These are phyloP conservation scores for Telfairia occidentalis DNA, from an alignment of 331 rosid genomes.

Conservation along the genomic window DNA sequence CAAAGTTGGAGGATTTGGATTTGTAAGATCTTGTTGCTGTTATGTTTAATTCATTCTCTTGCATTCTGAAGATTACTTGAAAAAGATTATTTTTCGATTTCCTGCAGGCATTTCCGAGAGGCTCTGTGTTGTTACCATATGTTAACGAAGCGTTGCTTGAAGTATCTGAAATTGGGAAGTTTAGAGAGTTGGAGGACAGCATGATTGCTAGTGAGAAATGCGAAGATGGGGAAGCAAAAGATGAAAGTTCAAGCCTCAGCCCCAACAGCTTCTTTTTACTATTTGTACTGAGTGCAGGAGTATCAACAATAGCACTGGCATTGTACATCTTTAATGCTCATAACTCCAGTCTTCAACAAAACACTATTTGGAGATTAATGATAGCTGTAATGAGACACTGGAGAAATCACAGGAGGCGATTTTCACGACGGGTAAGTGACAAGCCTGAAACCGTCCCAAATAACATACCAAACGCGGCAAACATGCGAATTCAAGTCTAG, in stretches of 20 bases:
- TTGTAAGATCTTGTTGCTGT: slow-evolving; percentile 16
- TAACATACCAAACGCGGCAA: background rate
- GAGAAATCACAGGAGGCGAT: slow-evolving; percentile 10
- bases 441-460: background rate
- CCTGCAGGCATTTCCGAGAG: slow-evolving; percentile 27
- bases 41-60: background rate
- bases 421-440: slow-evolving; percentile 21
- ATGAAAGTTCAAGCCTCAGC: slow-evolving; percentile 18
- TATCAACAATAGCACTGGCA: slow-evolving; percentile 26
- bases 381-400: slow-evolving; percentile 9
- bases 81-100: background rate
- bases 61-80: background rate
- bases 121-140: slow-evolving; percentile 17
- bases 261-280: slow-evolving; percentile 22
- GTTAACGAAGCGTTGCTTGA: slow-evolving; percentile 25
- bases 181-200: slow-evolving; percentile 16
- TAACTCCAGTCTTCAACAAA: background rate
- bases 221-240: background rate
- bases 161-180: slow-evolving; percentile 18
- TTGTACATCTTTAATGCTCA: slow-evolving; percentile 4
- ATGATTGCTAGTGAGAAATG: slow-evolving; percentile 32
- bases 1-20: slow-evolving; percentile 40
- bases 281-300: slow-evolving; percentile 24
- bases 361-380: slow-evolving; percentile 7
- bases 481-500: background rate